Evolutionary conservation across 441 rosid species (phyloP).

Genomic region (Capsella rubella): DNA sequence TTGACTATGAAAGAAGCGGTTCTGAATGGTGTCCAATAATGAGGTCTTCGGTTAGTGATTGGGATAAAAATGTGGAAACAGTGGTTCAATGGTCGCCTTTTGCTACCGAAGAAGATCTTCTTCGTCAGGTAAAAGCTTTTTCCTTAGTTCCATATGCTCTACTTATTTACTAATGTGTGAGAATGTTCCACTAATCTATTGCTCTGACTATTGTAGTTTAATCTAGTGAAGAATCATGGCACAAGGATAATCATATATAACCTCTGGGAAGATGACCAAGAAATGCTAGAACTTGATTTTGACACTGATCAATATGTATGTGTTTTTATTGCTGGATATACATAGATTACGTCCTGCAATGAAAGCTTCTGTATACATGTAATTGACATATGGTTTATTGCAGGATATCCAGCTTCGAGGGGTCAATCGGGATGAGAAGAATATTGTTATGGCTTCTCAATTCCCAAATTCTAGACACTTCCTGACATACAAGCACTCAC

Average conservation of each 20-base stretch:
- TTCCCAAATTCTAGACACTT: conserved; percentile 72
- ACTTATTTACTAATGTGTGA: conserved; percentile 6
- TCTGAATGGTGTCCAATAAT: conserved; percentile 61
- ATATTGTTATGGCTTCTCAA: conserved; percentile 62
- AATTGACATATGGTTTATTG: conserved; percentile 14
- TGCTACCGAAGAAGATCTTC: conserved; percentile 73
- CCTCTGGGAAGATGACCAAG: conserved; percentile 96
- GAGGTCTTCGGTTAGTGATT: conserved; percentile 63
- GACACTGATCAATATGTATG: conserved; percentile 70
- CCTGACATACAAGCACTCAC: conserved; percentile 75
- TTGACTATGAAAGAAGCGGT: conserved; percentile 72
- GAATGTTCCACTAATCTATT: conserved; percentile 16
- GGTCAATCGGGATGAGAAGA: conserved; percentile 74
- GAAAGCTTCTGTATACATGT: conserved; percentile 14
- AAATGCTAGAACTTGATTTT: conserved; percentile 84
- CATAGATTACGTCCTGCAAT: not conserved
- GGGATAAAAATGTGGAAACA: conserved; percentile 77
- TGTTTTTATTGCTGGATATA: conserved; percentile 4
- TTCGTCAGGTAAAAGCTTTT: conserved; percentile 67
- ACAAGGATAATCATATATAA: conserved; percentile 85
- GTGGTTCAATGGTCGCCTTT: conserved; percentile 86
- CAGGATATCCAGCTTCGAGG: conserved; percentile 92
- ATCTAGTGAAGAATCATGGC: conserved; percentile 73
- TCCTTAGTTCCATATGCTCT: not conserved
- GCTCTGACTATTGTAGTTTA: conserved; percentile 48